These are phyloP conservation scores for Hanseniaspora clermontiae DNA, from an alignment of 805 yeast species.

Conservation along the genomic window DNA sequence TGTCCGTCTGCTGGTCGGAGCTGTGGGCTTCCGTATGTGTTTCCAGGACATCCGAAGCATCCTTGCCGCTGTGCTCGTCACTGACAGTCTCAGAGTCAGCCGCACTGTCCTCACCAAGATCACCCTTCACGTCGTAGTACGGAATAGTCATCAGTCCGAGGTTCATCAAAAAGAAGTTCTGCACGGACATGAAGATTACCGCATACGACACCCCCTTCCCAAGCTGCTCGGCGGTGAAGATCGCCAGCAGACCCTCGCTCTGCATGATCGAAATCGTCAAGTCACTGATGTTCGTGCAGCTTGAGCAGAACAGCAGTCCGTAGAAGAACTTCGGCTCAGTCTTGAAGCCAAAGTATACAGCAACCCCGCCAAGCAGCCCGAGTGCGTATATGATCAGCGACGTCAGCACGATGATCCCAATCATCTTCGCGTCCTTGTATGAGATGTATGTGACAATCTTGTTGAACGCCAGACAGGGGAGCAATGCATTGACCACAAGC, in stretches of 20 bases:
- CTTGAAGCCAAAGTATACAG: constrained; percentile 23
- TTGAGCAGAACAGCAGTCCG: constrained; percentile 58
- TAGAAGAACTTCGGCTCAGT: constrained; percentile 53
- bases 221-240: constrained; percentile 43
- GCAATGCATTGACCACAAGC: constrained; percentile 50
- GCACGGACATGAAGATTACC: constrained; percentile 56
- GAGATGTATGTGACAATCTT: constrained; percentile 57
- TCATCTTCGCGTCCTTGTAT: constrained; percentile 52
- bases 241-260: constrained; percentile 50
- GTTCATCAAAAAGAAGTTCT: constrained; percentile 57
- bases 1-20: neutral
- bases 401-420: constrained; percentile 51
- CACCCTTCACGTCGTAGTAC: constrained; percentile 50
- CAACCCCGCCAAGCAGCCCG: constrained; percentile 31
- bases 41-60: neutral
- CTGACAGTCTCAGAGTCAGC: neutral
- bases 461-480: constrained; percentile 66
- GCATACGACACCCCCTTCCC: constrained; percentile 68
- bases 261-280: constrained; percentile 75
- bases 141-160: constrained; percentile 61
- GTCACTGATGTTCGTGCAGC: constrained; percentile 70
- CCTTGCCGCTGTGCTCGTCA: neutral
- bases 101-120: constrained; percentile 16
- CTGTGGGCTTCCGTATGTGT: neutral
- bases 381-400: constrained; percentile 32